Evolutionary conservation across 352 stramenopile species (phyloP), one percentile per base, ranked within the genome.

Genomic region (Phytophthora pinifolia): DNA sequence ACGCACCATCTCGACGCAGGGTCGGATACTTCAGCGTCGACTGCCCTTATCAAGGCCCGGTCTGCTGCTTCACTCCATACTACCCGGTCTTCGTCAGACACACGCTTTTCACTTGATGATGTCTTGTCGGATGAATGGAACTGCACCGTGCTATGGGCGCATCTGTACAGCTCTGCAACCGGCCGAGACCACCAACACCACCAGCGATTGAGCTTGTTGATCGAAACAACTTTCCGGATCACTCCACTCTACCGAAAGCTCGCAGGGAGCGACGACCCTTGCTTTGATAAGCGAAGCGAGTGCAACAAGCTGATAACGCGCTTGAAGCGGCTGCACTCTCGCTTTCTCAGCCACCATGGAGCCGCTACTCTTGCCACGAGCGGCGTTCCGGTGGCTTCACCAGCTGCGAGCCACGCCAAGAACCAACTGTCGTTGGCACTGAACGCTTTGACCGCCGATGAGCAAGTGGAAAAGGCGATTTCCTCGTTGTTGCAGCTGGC

Each of bases 71-170:
- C 52, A 9, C 46, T 63, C 8, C 35, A n/a, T 22, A 9, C 35
- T 10, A 9, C 20, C 15, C 51, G 45, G 13, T 25, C 22, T 12
- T 27, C 18, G 47, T 30, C 42, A 54, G 44, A 52, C 32, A 44
- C 48, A 8, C 62, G 38, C 10, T 64, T 48, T 46, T 74, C 66
- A 9, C 57, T 91, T 14, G 75, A 90, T 17, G 65, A 76, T 18
- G 59, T 91, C 3, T 62, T 93, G 2, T 65, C 70, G 3, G 85
- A 81, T 46, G 72, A 88, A 58, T 88, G 83, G 72, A 74, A 61
- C 25, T 87, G 71, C 46, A 85, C 67, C 1, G 83, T 93, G 6
- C 83, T 93, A 15, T 93, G 79, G 80, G 70, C 76, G 4, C 75
- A 78, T 36, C 50, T 91, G 17, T 93, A 85, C 54, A 80, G 76